Percentiles rank a stretch among this genome's conserved stretches.
These are phyloP conservation scores for Agaricales sp. DNA, from an alignment of 1,284 basidiomycete genomes.

Conservation along the genomic window DNA sequence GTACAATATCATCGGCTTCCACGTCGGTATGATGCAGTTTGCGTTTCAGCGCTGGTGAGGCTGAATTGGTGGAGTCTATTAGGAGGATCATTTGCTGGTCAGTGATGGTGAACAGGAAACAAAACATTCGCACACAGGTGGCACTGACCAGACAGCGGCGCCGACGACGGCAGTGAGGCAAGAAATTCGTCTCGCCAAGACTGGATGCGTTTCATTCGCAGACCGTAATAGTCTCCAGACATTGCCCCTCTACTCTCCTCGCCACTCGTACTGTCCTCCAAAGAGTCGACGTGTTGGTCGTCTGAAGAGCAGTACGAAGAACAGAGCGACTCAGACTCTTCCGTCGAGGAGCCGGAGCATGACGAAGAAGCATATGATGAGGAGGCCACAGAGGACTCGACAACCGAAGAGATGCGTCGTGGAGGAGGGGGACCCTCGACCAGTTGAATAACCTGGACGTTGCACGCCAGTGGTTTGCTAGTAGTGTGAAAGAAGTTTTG, in stretches of 20 bases:
- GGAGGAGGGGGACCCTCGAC: conserved; percentile 53
- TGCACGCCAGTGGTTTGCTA: conserved; percentile 6
- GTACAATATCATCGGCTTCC: conserved; percentile 33
- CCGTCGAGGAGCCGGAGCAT: conserved; percentile 25
- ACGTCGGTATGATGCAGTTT: conserved; percentile 31
- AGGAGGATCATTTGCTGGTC: conserved; percentile 5
- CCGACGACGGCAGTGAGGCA: conserved; percentile 21
- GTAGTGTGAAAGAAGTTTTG: not conserved
- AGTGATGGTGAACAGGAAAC: conserved; percentile 2
- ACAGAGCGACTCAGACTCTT: conserved; percentile 33
- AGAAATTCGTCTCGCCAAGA: conserved; percentile 49
- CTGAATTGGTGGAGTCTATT: conserved; percentile 21
- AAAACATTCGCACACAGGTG: conserved; percentile 17
- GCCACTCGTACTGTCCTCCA: conserved; percentile 11
- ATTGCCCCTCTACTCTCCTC: conserved; percentile 21
- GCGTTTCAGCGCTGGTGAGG: conserved; percentile 28
- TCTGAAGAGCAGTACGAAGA: conserved; percentile 65
- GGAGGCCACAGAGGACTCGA: conserved; percentile 24
- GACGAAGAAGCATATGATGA: conserved; percentile 26
- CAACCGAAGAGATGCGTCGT: conserved; percentile 30
- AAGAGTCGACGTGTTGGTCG: conserved; percentile 16
- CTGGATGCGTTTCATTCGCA: conserved; percentile 47
- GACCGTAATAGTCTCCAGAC: conserved; percentile 37
- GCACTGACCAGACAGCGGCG: conserved; percentile 13
- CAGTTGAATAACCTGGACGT: conserved; percentile 63